phyloP scores from a whole-genome alignment of 108 stramenopile genomes.

The Skeletonema costatum region DNA sequence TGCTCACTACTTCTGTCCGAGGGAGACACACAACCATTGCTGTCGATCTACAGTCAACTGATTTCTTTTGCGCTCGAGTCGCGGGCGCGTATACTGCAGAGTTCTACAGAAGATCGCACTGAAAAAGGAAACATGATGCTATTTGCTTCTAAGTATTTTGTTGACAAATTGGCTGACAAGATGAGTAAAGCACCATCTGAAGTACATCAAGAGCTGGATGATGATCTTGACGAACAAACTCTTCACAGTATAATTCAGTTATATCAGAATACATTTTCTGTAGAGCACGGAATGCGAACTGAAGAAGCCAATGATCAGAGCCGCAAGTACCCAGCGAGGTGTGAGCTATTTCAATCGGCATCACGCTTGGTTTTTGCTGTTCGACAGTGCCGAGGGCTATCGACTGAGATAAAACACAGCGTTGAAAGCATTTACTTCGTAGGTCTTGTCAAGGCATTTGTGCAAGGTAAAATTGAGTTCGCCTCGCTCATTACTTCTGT shows the following conservation, averaged over 20 bases:
- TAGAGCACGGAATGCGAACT: background rate
- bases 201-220: background rate
- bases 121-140: constrained; percentile 12
- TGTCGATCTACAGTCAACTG: constrained; percentile 26
- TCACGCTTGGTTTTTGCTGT: constrained; percentile 26
- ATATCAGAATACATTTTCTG: background rate
- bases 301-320: background rate
- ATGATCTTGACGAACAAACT: background rate
- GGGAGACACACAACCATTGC: constrained; percentile 18
- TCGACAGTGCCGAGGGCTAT: constrained; percentile 1
- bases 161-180: constrained; percentile 34
- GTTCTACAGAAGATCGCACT: background rate
- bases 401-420: background rate
- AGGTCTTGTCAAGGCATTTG: constrained; percentile 24
- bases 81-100: constrained; percentile 10
- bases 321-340: background rate
- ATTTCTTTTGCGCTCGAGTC: constrained; percentile 21
- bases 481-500: constrained; percentile 20
- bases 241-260: constrained; percentile 4
- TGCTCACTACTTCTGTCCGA: constrained; percentile 31
- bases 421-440: constrained; percentile 36
- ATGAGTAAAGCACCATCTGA: constrained; percentile 3
- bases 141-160: constrained; percentile 29
- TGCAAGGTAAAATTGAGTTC: constrained; percentile 17
- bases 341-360: constrained; percentile 16